Evolutionary conservation across 441 rosid genomes (phyloP), one percentile per base, ranked within the genome.

Genomic region (Melastoma candidum): DNA sequence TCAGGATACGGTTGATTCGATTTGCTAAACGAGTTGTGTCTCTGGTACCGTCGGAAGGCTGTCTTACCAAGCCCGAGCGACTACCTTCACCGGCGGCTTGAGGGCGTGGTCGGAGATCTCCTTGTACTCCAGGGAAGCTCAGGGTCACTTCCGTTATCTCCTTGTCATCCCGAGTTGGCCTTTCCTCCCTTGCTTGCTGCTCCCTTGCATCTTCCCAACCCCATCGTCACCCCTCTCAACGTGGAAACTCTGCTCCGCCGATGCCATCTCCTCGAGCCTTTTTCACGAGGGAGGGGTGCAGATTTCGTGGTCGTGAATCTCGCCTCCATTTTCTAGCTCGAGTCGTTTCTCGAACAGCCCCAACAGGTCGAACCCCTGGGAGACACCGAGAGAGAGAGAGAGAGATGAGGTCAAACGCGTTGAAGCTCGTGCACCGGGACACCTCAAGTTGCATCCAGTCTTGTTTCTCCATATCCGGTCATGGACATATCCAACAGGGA

Each of bases 41-140:
- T 29, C 36, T 29, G 3, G 36, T 6, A 29, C 36, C 3, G 36
- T 3, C 5, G 7, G 36, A 29, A 29, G 36, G 59, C 26, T 61
- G 36, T 84, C 86, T 57, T 80, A 75, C 94, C 95, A 88, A 43
- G 74, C 72, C 95, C 95, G 81, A 9, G 85, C 95, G 14, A 88
- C 86, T 54, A 85, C 96, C 65, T 81, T 72, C 11, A 88, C 78
- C 25, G 92, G 83, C 29, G 92, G 89, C 65, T 73, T 88, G 54
- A 88, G 61, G 61, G 71, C 92, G 7, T 63, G 66, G 58, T 81
- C 76, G 39, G 77, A 81, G 41, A 88, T 83, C 1, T 76, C 53
- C 49, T 58, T 71, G 52, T 85, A 88, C 64, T 88, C 95, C 58
- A 83, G 71, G 59, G 63, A 88, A 81, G 10, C 78, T 68, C 2